phyloP scores from a whole-genome alignment of 768 basidiomycete genomes.

The Xerocomellus chrysenteron region DNA sequence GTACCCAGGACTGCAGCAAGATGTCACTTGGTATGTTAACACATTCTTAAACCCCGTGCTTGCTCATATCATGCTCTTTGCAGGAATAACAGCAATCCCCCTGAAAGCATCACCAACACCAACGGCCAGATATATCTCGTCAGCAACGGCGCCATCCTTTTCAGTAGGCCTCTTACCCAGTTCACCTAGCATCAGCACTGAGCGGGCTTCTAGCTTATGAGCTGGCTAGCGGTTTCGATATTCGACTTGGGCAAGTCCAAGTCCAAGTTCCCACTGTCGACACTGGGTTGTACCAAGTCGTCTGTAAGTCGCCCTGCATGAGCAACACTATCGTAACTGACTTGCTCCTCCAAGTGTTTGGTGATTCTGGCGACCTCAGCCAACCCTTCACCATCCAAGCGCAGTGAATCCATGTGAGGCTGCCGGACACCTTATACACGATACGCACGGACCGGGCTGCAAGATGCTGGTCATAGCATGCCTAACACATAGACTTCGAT shows the following conservation, averaged over 20 bases:
- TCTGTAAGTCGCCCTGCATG: slow-evolving; percentile 24
- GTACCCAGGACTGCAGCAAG: rapidly evolving
- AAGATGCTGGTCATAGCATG: neutral
- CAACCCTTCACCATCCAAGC: slow-evolving; percentile 23
- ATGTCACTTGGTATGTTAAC: slow-evolving; percentile 31
- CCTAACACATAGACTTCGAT: neutral
- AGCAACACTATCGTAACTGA: slow-evolving; percentile 1
- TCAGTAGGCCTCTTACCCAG: slow-evolving; percentile 21
- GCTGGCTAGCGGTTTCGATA: slow-evolving; percentile 29
- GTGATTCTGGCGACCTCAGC: slow-evolving; percentile 34
- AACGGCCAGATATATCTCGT: slow-evolving; percentile 30
- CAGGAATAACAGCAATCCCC: slow-evolving; percentile 33
- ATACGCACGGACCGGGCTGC: neutral
- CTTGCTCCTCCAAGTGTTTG: slow-evolving; percentile 27
- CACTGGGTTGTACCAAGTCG: slow-evolving; percentile 33
- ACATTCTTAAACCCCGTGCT: neutral
- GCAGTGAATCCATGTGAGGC: neutral
- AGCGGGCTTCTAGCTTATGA: neutral
- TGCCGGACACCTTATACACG: neutral
- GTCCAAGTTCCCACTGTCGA: slow-evolving; percentile 32
- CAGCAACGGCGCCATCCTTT: slow-evolving; percentile 16
- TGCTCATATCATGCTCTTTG: neutral
- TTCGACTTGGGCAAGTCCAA: slow-evolving; percentile 25
- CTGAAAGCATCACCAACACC: slow-evolving; percentile 34
- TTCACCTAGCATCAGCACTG: neutral